Conservation (phyloP, 768 basidiomycete genomes). For the Suillus subaureus region DNA sequence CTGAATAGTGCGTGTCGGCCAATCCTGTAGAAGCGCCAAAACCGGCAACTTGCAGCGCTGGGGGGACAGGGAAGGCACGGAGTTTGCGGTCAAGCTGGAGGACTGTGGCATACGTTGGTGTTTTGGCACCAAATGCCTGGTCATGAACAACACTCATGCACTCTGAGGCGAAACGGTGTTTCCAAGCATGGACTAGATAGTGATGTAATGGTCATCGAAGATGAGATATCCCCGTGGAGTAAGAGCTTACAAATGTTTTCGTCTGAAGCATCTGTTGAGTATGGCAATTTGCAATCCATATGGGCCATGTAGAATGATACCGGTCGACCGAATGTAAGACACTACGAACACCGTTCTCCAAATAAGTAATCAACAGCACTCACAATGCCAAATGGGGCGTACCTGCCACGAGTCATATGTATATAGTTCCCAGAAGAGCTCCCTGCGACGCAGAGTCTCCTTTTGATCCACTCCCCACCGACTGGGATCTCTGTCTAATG, state of each 20-base stretch:
- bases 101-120: constrained; percentile 66
- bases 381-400: constrained; percentile 7
- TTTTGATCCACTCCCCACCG: constrained; percentile 58
- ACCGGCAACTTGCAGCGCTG: constrained; percentile 66
- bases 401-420: constrained; percentile 41
- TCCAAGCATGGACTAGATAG: constrained; percentile 63
- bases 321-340: constrained; percentile 69
- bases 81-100: constrained; percentile 69
- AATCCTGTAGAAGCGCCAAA: constrained; percentile 56
- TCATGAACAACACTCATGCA: constrained; percentile 72
- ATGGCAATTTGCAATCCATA: constrained; percentile 67
- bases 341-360: constrained; percentile 42
- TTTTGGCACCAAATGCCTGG: constrained; percentile 71
- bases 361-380: constrained; percentile 26
- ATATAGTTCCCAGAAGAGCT: constrained; percentile 65
- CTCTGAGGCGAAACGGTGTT: constrained; percentile 67
- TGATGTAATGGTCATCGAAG: constrained; percentile 7
- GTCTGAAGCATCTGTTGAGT: constrained; percentile 47
- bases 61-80: constrained; percentile 67
- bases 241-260: constrained; percentile 59
- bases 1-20: constrained; percentile 40
- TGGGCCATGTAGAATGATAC: constrained; percentile 69
- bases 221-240: background rate
- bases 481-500: constrained; percentile 68
- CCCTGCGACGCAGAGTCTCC: constrained; percentile 64